Evolutionary conservation across 2,329 filamentous ascomycete genomes (phyloP), one percentile per base, ranked within the genome.

Genomic region (Hypoxylon sp.): DNA sequence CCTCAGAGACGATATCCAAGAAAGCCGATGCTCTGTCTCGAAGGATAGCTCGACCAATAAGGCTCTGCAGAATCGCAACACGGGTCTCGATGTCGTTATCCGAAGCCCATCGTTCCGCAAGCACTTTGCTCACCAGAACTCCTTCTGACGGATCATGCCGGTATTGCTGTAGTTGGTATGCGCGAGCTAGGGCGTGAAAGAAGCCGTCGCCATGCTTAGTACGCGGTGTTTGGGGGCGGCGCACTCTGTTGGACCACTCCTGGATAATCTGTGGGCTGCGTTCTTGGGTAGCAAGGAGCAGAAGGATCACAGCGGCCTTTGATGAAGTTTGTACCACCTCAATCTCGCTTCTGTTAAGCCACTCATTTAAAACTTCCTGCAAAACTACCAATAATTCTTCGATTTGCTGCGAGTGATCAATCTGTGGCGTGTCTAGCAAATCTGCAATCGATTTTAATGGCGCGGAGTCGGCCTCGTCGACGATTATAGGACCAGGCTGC

Each of bases 1-100:
- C 89, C 44, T 86, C 85, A 0, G 79, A 76, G 8, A 91, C 78
- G 1, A 89, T 69, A 0, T 75, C 73, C 1, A 87, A 67, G 63
- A 89, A 86, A 2, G 75, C 73, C 4, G 73, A 70, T 3, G 81
- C 77, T 46, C 82, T 80, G 29, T 82, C 76, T 39, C 74, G 78
- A 3, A 89, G 77, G 3, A 86, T 76, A 5, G 80, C 79, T 63
- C 84, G 86, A 35, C 80, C 81, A 1, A 83, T 79, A 29, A 91
- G 78, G 54, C 86, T 87, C 65, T 86, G 84, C 11, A 91, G 79
- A 26, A 91, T 85, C 1, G 87, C 82, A 2, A 86, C 84, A 17
- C 84, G 82, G 3, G 84, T 86, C 10, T 89, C 86, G 14, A 89
- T 80, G 22, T 85, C 78, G 2, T 71, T 74, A 57, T 88, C 86